Percentiles rank a stretch among this genome's conserved stretches.
Conservation (phyloP, 495 filamentous ascomycete genomes). For the Cercophora newfieldiana region DNA sequence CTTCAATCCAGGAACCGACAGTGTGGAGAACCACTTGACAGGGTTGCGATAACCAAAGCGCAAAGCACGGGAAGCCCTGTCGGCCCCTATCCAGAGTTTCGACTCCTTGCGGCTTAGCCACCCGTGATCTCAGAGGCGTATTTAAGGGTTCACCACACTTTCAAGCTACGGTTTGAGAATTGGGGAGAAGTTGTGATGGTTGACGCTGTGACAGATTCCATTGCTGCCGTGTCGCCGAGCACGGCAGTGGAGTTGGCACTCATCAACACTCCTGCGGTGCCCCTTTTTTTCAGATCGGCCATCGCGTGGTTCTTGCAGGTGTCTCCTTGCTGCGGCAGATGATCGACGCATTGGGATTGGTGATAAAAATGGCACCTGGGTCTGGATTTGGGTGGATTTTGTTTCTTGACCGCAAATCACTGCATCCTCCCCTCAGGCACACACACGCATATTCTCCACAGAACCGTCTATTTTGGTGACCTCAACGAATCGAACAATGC, state of each 20-base stretch:
- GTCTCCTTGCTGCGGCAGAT: conserved; percentile 9
- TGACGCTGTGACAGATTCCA: neutral
- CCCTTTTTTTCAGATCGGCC: conserved; percentile 11
- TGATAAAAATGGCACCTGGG: conserved; percentile 8
- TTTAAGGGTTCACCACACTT: neutral
- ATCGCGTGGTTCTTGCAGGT: conserved; percentile 12
- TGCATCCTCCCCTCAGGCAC: conserved; percentile 3
- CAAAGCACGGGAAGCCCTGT: neutral
- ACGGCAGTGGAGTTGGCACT: neutral
- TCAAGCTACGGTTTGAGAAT: neutral
- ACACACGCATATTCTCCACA: neutral
- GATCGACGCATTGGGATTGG: conserved; percentile 16
- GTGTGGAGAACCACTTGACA: neutral
- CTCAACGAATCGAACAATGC: neutral
- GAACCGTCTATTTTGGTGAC: neutral
- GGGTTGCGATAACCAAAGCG: neutral
- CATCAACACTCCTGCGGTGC: neutral
- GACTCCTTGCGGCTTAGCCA: neutral
- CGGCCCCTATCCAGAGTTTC: neutral
- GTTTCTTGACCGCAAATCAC: neutral
- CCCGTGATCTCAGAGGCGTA: conserved; percentile 2
- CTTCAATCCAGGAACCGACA: neutral
- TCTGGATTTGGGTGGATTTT: neutral
- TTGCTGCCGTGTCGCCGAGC: neutral
- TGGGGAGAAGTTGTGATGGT: neutral